These are phyloP conservation scores for Uronychia binucleata DNA, from an alignment of 73 alveolate species.

Conservation along the genomic window DNA sequence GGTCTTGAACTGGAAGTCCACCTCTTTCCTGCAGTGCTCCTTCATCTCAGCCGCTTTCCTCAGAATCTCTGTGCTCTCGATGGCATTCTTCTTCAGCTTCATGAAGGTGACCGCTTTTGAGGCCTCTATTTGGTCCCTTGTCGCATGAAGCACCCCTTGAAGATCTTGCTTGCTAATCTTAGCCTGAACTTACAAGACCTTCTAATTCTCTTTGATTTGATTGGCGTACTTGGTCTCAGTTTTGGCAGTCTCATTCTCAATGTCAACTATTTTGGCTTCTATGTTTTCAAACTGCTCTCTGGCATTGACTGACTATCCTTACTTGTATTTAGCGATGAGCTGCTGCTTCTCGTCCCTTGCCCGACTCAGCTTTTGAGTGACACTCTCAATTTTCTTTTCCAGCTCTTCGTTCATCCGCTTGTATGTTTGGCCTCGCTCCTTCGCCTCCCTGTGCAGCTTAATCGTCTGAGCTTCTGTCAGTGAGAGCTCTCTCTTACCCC, in stretches of 20 bases:
- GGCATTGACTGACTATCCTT: not conserved
- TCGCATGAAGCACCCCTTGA: not conserved
- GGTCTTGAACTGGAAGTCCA: not conserved
- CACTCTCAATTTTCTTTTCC: not conserved
- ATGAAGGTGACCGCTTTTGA: not conserved
- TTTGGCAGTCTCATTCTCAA: not conserved
- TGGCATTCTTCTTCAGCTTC: not conserved
- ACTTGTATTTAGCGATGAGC: conserved; percentile 7
- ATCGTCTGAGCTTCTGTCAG: not conserved
- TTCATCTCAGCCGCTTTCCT: conserved; percentile 3
- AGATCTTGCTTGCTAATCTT: not conserved
- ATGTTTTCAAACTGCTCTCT: conserved; percentile 1
- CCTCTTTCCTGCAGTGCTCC: not conserved
- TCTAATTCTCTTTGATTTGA: not conserved
- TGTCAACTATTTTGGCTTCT: not conserved
- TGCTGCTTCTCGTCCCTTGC: not conserved
- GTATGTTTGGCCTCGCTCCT: not conserved
- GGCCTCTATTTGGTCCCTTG: not conserved
- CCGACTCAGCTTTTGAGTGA: not conserved
- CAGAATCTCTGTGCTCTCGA: conserved; percentile 1
- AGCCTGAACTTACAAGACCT: not conserved
- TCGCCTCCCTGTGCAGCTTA: not conserved
- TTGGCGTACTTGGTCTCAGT: not conserved
- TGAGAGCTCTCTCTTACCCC: not conserved
- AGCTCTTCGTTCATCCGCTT: not conserved